phyloP scores from a whole-genome alignment of 1,139 yeast species.

The Sugiyamaella japonica region DNA sequence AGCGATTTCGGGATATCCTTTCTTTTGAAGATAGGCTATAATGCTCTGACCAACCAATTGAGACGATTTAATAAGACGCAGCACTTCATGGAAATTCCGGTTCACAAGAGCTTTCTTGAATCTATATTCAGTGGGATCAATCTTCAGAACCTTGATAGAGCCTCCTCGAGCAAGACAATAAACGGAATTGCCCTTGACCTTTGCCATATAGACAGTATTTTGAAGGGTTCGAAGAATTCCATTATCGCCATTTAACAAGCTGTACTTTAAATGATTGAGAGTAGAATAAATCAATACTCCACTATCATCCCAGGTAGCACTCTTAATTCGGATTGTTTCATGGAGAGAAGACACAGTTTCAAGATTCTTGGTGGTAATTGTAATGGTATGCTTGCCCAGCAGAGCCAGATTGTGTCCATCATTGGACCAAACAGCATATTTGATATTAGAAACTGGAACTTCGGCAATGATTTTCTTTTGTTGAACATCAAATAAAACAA shows the following conservation, averaged over 20 bases:
- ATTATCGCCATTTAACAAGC: constrained; percentile 87
- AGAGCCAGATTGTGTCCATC: constrained; percentile 89
- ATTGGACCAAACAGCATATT: constrained; percentile 84
- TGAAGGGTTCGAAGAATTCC: constrained; percentile 93
- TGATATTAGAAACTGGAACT: constrained; percentile 66
- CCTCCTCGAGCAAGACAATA: constrained; percentile 86
- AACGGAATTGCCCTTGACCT: constrained; percentile 67
- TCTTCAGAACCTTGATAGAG: constrained; percentile 69
- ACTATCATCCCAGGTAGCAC: constrained; percentile 97
- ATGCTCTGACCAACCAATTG: constrained; percentile 96
- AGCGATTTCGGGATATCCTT: constrained; percentile 88
- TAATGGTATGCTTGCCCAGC: constrained; percentile 88
- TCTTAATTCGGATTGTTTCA: constrained; percentile 94
- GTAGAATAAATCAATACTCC: constrained; percentile 92
- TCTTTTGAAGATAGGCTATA: constrained; percentile 89
- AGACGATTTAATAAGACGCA: constrained; percentile 83
- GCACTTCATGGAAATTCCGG: constrained; percentile 87
- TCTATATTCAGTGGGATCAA: constrained; percentile 96
- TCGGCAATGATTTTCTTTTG: constrained; percentile 80
- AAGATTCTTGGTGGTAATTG: constrained; percentile 77
- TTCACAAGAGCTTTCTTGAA: constrained; percentile 91
- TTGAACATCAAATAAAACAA: constrained; percentile 86
- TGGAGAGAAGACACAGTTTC: constrained; percentile 83
- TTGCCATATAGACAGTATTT: constrained; percentile 82
- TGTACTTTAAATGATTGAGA: constrained; percentile 91